phyloP scores from a whole-genome alignment of 2,329 filamentous ascomycete species.

The Ascochyta lentis region DNA sequence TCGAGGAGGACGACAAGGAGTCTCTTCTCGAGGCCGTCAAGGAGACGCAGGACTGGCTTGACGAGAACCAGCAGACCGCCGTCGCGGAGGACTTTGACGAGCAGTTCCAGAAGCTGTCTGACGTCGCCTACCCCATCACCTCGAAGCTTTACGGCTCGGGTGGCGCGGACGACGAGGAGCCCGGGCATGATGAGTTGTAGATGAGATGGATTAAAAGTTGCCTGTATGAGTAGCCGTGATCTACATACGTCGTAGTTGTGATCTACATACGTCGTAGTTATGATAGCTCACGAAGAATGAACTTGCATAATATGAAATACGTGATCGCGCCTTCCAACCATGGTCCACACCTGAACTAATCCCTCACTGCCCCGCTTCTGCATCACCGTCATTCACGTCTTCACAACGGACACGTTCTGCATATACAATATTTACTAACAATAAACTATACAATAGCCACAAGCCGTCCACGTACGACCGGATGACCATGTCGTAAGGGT shows the following conservation, averaged over 20 bases:
- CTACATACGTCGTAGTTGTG: conserved; percentile 1
- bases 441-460: conserved; percentile 36
- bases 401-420: too few relatives aligned
- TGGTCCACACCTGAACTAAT: too few relatives aligned
- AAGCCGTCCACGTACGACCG: conserved; percentile 23
- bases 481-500: conserved; percentile 28
- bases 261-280: conserved; percentile 1
- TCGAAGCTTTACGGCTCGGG: conserved; percentile 86
- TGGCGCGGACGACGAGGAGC: conserved; percentile 70
- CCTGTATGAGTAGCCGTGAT: conserved; percentile 40
- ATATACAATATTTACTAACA: conserved; percentile 21
- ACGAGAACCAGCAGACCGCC: conserved; percentile 85
- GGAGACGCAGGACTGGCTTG: conserved; percentile 95
- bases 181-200: conserved; percentile 59
- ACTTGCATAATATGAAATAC: too few relatives aligned
- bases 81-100: conserved; percentile 96
- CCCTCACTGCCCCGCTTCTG: too few relatives aligned
- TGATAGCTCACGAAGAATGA: too few relatives aligned
- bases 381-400: too few relatives aligned
- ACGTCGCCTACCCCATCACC: conserved; percentile 97
- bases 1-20: conserved; percentile 98
- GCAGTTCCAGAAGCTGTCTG: conserved; percentile 98
- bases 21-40: conserved; percentile 93
- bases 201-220: conserved; percentile 26
- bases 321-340: too few relatives aligned